Base-by-base conservation (phyloP, 2,329 filamentous ascomycete species). In the Botrytis porri region DNA sequence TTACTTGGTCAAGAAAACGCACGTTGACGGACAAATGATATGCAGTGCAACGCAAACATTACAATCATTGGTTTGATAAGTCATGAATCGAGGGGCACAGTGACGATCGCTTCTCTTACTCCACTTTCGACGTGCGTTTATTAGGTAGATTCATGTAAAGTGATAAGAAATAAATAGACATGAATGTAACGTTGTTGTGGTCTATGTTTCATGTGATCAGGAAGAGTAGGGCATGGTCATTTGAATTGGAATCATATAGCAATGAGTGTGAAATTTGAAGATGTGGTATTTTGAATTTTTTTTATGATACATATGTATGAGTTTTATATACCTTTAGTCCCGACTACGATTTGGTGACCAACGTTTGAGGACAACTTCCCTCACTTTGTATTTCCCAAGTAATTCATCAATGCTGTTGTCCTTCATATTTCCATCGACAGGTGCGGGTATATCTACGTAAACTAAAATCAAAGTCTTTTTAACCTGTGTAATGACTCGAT, bases 371-470 rank as follows among this genome's bases (percentile, higher is more conserved):
- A 92, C 88, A 75, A 97, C 88, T 81, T 98, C 95, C 74, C 93
- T 87, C 35, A 98, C 87, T 77, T 86, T 91, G 81, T 97, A 98
- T 71, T 86, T 84, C 77, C 86, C 86, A 78, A 98, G 82, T 39
- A 92, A 81, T 16, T 83, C 84, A 1, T 89, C 87, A 69, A 96
- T 86, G 74, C 93, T 89, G 39, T 84, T 69, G 77, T 82, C 81
- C 25, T 84, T 84, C 51, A 82, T 81, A 3, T 84, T 81, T 41
- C 84, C 83, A 64, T 84, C 83, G 25, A 85, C 79, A 1, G 93
- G 92, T 5, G 91, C 87, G 3, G 96, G 96, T 8, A 99, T 87
- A 76, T 98, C 95, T 20, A 99, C 95, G 80, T 98, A 99, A 59
- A 93, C 91, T 45, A 99, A 81, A 54, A 98, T 90, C 77, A 99